Base-by-base conservation (phyloP, 176 grass and related monocot species). In the Raddia distichophylla region DNA sequence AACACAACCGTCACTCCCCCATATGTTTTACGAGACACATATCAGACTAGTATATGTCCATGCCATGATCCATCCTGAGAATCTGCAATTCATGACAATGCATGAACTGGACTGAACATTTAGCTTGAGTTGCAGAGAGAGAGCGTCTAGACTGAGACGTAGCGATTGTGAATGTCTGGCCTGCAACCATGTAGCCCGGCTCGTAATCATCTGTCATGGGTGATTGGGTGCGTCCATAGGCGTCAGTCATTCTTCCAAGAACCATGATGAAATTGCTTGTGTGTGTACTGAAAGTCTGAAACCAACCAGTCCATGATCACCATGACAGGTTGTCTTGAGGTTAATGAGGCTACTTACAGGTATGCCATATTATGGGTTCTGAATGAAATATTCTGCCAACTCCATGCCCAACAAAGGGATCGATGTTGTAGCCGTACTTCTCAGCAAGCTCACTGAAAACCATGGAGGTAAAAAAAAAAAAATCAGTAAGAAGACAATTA, bases 101-200 rank as follows among this genome's bases (percentile, higher is more conserved):
- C 18, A n/a, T 58, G 18, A 9, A 9, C 55, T n/a, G 18, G 55
- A 58, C 3, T 22, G 69, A 72, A 52, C 19, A 7, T 52, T 34
- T 1, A 1, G 5, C 45, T 50, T 71, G 11, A 19, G 22, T 8
- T 8, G 49, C 49, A 8, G 64, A 67, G 35, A 5, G 22, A 12
- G 33, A 81, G 43, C 44, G 5, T 57, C 10, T 13, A 20, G 60
- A 44, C 0, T 50, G 15, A 12, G 45, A 73, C 18, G n/a, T 87
- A 98, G 92, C 93, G 8, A 95, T 90, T 69, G 93, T 98, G 84
- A 98, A 98, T 64, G 96, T 98, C 90, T 98, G 92, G 57, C 86
- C 90, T 85, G 90, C 90, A 8, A 95, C 90, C 96, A 98, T 98
- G 67, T 78, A 73, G 2, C 96, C 96, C 5, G 88, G 84, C 58